These are phyloP conservation scores for Globisporangium takayamanum DNA, from an alignment of 352 stramenopile species.

Conservation along the genomic window DNA sequence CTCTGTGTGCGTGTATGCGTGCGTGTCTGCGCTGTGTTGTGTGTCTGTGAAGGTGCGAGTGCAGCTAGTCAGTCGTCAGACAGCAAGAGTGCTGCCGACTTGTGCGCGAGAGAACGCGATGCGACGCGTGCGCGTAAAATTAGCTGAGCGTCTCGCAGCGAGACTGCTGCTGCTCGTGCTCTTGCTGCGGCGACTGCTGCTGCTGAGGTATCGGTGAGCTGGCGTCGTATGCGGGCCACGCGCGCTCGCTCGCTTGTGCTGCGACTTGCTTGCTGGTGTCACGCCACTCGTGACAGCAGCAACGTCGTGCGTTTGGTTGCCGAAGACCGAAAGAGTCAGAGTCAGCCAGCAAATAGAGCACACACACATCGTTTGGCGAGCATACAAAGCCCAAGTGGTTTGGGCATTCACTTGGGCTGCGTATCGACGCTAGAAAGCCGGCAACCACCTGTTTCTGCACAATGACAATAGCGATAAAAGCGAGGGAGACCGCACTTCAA, in stretches of 20 bases:
- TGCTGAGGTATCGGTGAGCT: neutral
- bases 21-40: neutral
- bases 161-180: neutral
- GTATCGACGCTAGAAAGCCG: no score
- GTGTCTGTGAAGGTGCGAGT: neutral
- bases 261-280: neutral
- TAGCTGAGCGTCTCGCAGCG: neutral
- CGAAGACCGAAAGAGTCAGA: neutral
- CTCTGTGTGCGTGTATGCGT: neutral
- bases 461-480: no score
- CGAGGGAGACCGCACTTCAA: neutral
- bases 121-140: neutral
- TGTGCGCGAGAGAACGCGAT: neutral
- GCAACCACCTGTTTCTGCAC: no score
- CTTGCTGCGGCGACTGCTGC: no score
- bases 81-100: neutral
- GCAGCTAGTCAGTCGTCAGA: neutral
- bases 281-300: neutral
- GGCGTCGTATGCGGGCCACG: neutral
- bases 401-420: no score
- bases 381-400: no score
- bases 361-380: no score
- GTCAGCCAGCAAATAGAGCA: no score
- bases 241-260: neutral
- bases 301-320: no score